Percentiles rank a stretch among this genome's conserved stretches.
Conservation (phyloP, 1,139 yeast species). For the Kurtzmaniella quercitrusa region DNA sequence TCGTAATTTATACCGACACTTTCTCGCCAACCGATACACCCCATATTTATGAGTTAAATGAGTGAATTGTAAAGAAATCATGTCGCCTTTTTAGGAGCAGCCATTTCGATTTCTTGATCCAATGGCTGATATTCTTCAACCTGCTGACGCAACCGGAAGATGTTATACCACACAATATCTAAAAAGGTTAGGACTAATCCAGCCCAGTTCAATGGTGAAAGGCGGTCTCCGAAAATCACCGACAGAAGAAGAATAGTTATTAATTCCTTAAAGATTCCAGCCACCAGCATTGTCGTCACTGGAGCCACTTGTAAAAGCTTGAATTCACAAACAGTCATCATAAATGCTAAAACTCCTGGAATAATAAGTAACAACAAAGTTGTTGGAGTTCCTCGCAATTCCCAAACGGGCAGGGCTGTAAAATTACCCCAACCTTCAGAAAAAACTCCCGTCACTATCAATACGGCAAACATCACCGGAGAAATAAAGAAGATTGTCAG, state of each 20-base stretch:
- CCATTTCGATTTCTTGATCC: slow-evolving; percentile 3
- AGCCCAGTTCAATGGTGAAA: slow-evolving; percentile 63
- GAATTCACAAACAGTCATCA: slow-evolving; percentile 89
- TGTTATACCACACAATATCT: slow-evolving; percentile 81
- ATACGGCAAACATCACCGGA: slow-evolving; percentile 71
- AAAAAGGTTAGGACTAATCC: slow-evolving; percentile 74
- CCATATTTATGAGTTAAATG: too few species aligned
- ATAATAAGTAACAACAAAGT: slow-evolving; percentile 60
- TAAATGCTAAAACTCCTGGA: slow-evolving; percentile 85
- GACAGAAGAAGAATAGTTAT: slow-evolving; percentile 73
- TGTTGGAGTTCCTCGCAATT: slow-evolving; percentile 44
- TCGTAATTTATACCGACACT: too few species aligned
- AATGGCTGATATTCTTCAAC: slow-evolving; percentile 11
- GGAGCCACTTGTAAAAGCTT: slow-evolving; percentile 77
- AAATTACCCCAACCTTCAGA: slow-evolving; percentile 66
- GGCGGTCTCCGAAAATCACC: slow-evolving; percentile 68
- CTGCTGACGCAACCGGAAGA: slow-evolving; percentile 44
- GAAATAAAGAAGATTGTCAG: slow-evolving; percentile 78
- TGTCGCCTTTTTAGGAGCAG: not conserved
- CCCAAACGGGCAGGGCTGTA: slow-evolving; percentile 58
- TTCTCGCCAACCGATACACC: not conserved
- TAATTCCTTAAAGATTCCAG: slow-evolving; percentile 90
- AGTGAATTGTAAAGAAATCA: too few species aligned
- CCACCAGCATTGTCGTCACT: slow-evolving; percentile 80
- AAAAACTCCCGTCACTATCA: slow-evolving; percentile 56